Percentiles rank a stretch among this genome's conserved stretches.
Evolutionary conservation across 129 eudicot species (phyloP).

Genomic region (Solidago caesia): DNA sequence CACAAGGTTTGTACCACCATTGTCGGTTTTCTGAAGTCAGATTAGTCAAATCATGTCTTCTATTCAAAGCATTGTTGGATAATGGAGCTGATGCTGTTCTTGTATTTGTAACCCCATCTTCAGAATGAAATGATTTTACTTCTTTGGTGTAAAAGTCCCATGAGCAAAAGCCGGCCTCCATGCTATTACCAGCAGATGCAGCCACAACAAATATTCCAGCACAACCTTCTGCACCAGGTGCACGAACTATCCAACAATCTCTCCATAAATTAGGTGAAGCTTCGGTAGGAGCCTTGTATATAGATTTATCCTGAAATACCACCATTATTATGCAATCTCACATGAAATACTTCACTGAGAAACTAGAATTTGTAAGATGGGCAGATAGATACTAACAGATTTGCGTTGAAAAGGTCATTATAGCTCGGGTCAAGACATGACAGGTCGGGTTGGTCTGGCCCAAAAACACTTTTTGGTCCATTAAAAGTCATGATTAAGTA

Average conservation of each 20-base stretch:
- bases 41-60: constrained; percentile 47
- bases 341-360: background rate
- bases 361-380: background rate
- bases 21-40: constrained; percentile 57
- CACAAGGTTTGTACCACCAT: constrained; percentile 94
- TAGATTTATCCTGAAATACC: constrained; percentile 64
- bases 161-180: constrained; percentile 81
- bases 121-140: constrained; percentile 53
- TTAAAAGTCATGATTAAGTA: no score
- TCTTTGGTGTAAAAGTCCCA: constrained; percentile 88
- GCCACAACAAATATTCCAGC: constrained; percentile 86
- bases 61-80: constrained; percentile 51
- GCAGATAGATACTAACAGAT: background rate
- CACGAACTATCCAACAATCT: constrained; percentile 93
- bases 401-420: no score
- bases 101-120: constrained; percentile 41
- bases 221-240: constrained; percentile 88
- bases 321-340: constrained; percentile 21
- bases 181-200: constrained; percentile 87
- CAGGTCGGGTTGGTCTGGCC: no score
- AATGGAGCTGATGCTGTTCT: constrained; percentile 75
- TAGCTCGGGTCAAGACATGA: no score
- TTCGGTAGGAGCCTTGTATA: constrained; percentile 65
- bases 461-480: no score
- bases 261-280: constrained; percentile 68